Base-by-base conservation (phyloP, 2,329 filamentous ascomycete species). In the Pyrenochaeta sp. region DNA sequence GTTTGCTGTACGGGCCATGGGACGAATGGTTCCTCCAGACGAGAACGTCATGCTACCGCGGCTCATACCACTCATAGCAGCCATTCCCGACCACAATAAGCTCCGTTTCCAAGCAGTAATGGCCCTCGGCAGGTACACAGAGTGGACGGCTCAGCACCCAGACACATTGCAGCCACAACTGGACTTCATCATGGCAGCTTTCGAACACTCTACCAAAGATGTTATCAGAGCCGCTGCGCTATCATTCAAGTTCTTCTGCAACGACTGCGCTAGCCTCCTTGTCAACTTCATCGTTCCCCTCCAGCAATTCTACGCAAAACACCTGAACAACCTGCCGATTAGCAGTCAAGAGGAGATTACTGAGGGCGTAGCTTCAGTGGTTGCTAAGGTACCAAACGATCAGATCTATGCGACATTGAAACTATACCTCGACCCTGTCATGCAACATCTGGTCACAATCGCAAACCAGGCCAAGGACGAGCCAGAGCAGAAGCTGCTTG, bases 91-190 rank as follows among this genome's bases (percentile, higher is more conserved):
- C 72, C 95, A 99, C 71, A 92, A 98, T 79, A 99, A 98, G 81
- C 86, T 99, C n/a, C 92, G 93, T 7, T 99, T 99, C 79, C 94
- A 96, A 62, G 94, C 94, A 5, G 97, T 98, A 72, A 97, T 99
- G 93, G 93, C 96, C 2, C 86, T 99, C 24, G 95, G 93, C 37
- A 87, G 95, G 61, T 99, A 99, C 75, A 99, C 96, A 0, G 94
- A 98, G 77, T 99, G 95, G 95, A 99, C 96, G 0, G 88, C 95
- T 5, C 89, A 92, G 47, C 95, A 99, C 72, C 92, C 94, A 0
- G 92, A 97, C 57, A 96, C 94, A 45, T 84, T 99, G 8, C 91
- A 97, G 77, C 86, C 91, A 8, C 95, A 99, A 78, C 91, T 99
- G 74, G 93, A 92, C 71, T 99, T 96, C 79, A 96, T 99, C 71